These are phyloP conservation scores for Drosera capensis DNA, from an alignment of 148 eudicot species.

Conservation along the genomic window DNA sequence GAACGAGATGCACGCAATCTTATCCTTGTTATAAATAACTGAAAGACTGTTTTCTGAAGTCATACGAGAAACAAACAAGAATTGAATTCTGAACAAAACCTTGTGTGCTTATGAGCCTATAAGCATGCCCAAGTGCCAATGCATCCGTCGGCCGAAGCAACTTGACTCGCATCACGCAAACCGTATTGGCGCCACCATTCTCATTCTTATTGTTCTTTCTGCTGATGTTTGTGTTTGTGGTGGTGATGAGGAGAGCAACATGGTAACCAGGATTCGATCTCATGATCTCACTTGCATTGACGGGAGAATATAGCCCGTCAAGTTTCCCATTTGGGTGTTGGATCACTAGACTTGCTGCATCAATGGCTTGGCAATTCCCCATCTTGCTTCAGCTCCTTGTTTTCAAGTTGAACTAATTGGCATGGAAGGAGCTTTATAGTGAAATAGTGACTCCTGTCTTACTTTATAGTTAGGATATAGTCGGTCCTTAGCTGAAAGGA, in stretches of 20 bases:
- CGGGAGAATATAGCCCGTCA: constrained; percentile 44
- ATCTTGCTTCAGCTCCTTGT: too few relatives aligned
- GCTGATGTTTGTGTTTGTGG: constrained; percentile 18
- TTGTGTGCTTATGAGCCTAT: constrained; percentile 73
- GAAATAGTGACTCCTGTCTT: too few relatives aligned
- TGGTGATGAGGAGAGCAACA: constrained; percentile 87
- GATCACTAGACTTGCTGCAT: constrained; percentile 63
- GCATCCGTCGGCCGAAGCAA: constrained; percentile 73
- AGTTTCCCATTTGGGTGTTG: constrained; percentile 67
- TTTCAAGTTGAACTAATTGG: too few relatives aligned
- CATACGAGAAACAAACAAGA: neutral
- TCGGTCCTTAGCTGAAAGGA: too few relatives aligned
- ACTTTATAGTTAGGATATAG: too few relatives aligned
- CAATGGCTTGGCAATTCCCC: constrained; percentile 98
- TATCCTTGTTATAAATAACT: too few relatives aligned
- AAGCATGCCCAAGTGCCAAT: constrained; percentile 72
- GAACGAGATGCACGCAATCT: too few relatives aligned
- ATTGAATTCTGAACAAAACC: constrained; percentile 22
- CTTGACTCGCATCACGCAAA: constrained; percentile 66
- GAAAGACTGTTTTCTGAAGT: too few relatives aligned
- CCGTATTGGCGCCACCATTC: constrained; percentile 15
- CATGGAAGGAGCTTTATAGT: too few relatives aligned
- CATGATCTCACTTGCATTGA: constrained; percentile 61
- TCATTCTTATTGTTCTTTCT: constrained; percentile 4
- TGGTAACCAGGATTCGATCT: constrained; percentile 76